A percentile compares a stretch with the other conserved stretches of the same genome.
Evolutionary conservation across 169 alveolate genomes (phyloP).

Genomic region (Eimeria sp.): DNA sequence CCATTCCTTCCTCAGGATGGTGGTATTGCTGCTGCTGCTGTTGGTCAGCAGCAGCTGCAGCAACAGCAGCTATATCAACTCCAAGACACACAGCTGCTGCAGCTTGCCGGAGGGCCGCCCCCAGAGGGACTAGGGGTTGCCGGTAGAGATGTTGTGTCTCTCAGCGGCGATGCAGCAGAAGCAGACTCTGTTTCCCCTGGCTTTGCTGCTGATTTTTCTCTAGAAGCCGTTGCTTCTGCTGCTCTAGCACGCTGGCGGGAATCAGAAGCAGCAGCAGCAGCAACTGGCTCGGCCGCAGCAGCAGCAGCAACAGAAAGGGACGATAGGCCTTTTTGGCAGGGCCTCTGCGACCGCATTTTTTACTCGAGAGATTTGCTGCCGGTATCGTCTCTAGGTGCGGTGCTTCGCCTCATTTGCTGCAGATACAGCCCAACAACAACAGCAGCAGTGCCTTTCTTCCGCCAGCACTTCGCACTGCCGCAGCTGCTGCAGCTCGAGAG

Average conservation of each 20-base stretch:
- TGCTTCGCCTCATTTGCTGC: constrained; percentile 71
- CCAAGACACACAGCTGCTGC: constrained; percentile 63
- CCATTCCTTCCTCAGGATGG: constrained; percentile 23
- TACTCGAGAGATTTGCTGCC: constrained; percentile 32
- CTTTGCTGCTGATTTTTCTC: background rate
- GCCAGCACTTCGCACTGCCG: constrained; percentile 36
- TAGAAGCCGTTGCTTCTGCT: constrained; percentile 45
- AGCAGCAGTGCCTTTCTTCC: constrained; percentile 44
- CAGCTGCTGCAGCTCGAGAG: constrained; percentile 21
- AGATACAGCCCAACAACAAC: constrained; percentile 14
- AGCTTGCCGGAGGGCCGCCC: constrained; percentile 24
- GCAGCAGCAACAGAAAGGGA: constrained; percentile 61
- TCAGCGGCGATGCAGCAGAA: constrained; percentile 14
- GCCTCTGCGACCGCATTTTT: constrained; percentile 37
- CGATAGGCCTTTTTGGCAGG: constrained; percentile 36
- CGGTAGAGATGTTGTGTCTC: constrained; percentile 31
- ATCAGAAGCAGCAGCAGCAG: constrained; percentile 46
- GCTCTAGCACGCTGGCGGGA: constrained; percentile 25
- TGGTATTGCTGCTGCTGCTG: constrained; percentile 65
- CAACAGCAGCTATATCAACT: constrained; percentile 67
- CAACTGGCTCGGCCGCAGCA: background rate
- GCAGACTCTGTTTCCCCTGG: constrained; percentile 45
- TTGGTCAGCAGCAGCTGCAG: constrained; percentile 71
- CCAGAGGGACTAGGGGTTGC: constrained; percentile 1
- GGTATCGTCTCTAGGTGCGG: constrained; percentile 25